Conservation (phyloP, 108 stramenopile species). For the Bacterosira constricta region DNA sequence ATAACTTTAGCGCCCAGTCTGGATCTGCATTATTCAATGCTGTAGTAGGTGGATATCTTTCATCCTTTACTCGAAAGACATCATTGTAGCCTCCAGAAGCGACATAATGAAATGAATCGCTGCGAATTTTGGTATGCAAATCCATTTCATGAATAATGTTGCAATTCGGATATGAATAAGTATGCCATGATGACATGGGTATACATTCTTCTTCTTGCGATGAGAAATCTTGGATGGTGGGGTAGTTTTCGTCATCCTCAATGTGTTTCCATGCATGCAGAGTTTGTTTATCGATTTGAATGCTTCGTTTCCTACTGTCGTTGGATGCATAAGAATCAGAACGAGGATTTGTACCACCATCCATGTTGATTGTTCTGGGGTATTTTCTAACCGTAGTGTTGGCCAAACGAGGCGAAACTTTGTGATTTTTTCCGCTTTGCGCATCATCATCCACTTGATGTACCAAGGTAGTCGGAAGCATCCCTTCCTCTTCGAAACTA, state of each 20-base stretch:
- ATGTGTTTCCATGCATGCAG: neutral
- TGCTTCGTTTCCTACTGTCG: no score
- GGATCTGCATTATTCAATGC: neutral
- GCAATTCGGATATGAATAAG: slow-evolving; percentile 18
- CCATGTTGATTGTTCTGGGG: no score
- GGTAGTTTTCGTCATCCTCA: neutral
- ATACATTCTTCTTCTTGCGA: slow-evolving; percentile 9
- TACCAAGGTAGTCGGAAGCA: no score
- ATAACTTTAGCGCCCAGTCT: slow-evolving; percentile 5
- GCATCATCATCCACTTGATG: no score
- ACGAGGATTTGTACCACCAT: no score
- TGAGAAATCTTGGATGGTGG: no score
- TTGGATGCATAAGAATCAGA: no score
- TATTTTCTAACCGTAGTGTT: no score
- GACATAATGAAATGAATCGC: slow-evolving; percentile 5
- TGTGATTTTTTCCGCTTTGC: no score
- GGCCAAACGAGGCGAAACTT: no score
- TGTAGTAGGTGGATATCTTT: slow-evolving; percentile 1
- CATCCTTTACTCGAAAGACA: slow-evolving; percentile 19
- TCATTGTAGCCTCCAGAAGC: slow-evolving; percentile 31
- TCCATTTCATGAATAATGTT: slow-evolving; percentile 21
- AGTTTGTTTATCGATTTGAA: neutral
- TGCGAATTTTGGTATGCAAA: neutral
- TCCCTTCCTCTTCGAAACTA: no score
- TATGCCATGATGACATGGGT: slow-evolving; percentile 17